Evolutionary conservation across 768 basidiomycete genomes (phyloP).

Genomic region (Mycena crocata): DNA sequence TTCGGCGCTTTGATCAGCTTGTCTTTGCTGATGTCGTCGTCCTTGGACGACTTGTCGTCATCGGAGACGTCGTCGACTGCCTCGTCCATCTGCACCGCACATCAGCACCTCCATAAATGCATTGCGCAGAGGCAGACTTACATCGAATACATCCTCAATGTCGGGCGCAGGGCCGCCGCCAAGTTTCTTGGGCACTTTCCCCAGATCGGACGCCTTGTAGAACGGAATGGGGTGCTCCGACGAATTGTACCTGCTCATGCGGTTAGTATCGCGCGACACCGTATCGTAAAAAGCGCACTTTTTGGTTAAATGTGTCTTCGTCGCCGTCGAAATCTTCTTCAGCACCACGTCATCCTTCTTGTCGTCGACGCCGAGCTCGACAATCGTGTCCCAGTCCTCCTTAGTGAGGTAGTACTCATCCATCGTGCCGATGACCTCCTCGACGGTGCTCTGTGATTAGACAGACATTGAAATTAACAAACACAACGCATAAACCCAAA

Average conservation of each 20-base stretch:
- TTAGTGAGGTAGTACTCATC: conserved; percentile 93
- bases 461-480: conserved; percentile 1
- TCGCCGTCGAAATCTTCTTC: conserved; percentile 85
- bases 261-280: background rate
- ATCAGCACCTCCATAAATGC: no score
- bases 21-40: no score
- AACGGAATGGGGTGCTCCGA: conserved; percentile 94
- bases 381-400: conserved; percentile 97
- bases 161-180: conserved; percentile 83
- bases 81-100: no score
- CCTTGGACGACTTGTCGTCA: no score
- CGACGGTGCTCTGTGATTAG: conserved; percentile 73
- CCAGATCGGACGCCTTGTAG: conserved; percentile 87
- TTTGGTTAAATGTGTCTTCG: conserved; percentile 87
- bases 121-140: no score
- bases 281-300: conserved; percentile 64
- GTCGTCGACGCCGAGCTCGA: conserved; percentile 92
- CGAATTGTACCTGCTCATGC: conserved; percentile 79
- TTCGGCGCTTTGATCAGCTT: no score
- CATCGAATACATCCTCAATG: conserved; percentile 92
- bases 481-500: conserved; percentile 5
- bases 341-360: conserved; percentile 78
- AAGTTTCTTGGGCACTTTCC: conserved; percentile 85
- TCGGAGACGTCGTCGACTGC: no score
- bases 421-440: conserved; percentile 88